Evolutionary conservation across 1,139 yeast species (phyloP), one percentile per base, ranked within the genome.

Genomic region (Magnusiomyces ingens): DNA sequence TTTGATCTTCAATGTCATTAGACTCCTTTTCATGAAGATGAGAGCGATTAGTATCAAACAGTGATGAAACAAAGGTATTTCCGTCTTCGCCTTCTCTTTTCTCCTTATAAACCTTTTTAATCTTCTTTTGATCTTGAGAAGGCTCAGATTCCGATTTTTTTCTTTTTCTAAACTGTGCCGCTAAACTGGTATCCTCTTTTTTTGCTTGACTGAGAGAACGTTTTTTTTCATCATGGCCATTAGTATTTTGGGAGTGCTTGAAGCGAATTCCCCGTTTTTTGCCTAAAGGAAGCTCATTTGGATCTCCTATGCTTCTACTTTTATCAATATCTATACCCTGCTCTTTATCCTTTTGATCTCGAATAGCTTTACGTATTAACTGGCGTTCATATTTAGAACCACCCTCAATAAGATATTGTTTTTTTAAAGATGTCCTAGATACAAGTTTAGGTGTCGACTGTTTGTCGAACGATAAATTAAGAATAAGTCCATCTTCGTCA

Each of bases 1-100:
- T 61, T 61, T n/a, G n/a, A n/a, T 60, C 66, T 18, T 69, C 73
- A 11, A 60, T 63, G 3, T 52, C 45, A 1, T 54, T 26, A 64
- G 65, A 58, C 66, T 62, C 53, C 43, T 68, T 62, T 46, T 68
- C 58, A 1, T 53, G 60, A 12, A 22, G 21, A 12, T 36, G 40
- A 4, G n/a, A 36, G 5, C 72, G 73, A 59, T 83, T 86, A 1
- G 94, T 81, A 0, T 96, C 85, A 73, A 91, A 91, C 52, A 91
- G 73, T 1, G 97, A 90, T 0, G 97, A 87, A 1, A 91, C 91
- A 64, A 84, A 82, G 1, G 86, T 76, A 56, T 78, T 77, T 32
- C 61, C 63, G 37, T 60, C 68, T 38, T 53, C 50, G 44, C 58
- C 51, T 45, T 52, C 46, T 46, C 55, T 53, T 50, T 51, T 50